Percentiles rank a stretch among this genome's conserved stretches.
Evolutionary conservation across 176 grass and related monocot genomes (phyloP).

Genomic region (Musa troglodytarum): DNA sequence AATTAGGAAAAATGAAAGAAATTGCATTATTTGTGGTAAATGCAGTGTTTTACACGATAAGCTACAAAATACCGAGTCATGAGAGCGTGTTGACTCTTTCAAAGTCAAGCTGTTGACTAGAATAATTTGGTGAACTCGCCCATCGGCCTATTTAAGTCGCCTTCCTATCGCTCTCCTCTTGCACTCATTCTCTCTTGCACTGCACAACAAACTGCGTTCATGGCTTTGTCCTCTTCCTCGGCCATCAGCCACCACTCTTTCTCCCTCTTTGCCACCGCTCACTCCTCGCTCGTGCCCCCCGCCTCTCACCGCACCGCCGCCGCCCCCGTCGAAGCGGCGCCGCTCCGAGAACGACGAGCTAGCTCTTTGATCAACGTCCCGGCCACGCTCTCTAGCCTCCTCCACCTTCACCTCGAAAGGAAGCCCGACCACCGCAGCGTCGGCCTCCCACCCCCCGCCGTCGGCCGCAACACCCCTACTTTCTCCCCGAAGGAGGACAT

Average conservation of each 20-base stretch:
- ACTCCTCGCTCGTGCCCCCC: constrained; percentile 15
- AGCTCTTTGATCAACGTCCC: constrained; percentile 24
- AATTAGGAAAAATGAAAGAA: too few species aligned
- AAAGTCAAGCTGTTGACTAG: too few species aligned
- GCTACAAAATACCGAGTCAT: too few species aligned
- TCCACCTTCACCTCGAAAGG: constrained; percentile 18
- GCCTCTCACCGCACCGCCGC: constrained; percentile 7
- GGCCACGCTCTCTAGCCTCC: constrained; percentile 25
- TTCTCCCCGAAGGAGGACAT: constrained; percentile 19
- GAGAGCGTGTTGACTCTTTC: too few species aligned
- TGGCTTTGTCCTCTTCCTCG: constrained; percentile 22
- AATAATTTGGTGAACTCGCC: too few species aligned
- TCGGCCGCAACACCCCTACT: neutral
- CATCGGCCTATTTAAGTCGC: too few species aligned
- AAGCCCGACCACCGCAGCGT: neutral
- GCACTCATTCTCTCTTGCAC: neutral
- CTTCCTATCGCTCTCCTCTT: too few species aligned
- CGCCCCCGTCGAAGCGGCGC: neutral
- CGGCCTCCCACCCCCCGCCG: neutral
- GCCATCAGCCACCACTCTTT: constrained; percentile 17
- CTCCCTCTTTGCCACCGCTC: neutral
- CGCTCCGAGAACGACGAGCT: neutral
- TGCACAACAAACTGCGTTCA: neutral
- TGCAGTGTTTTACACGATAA: too few species aligned
- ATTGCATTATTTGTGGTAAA: too few species aligned